Percentiles rank a stretch among this genome's conserved stretches.
Evolutionary conservation across 2,329 filamentous ascomycete genomes (phyloP).

Genomic region (Onygenales sp.): DNA sequence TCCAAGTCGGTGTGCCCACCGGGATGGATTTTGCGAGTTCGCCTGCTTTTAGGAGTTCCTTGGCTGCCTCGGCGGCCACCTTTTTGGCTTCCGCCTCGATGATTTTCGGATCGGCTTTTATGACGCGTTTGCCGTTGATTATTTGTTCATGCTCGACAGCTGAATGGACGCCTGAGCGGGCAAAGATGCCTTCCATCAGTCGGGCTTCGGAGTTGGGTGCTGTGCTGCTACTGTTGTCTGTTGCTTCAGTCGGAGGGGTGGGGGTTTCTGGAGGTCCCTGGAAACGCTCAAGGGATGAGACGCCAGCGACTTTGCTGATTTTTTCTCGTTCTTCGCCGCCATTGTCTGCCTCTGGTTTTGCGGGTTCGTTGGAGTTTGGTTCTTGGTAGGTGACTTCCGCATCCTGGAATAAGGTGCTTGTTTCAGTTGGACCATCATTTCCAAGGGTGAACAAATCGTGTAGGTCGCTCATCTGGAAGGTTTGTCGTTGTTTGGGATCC

Average conservation of each 20-base stretch:
- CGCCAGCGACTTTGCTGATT: constrained; percentile 47
- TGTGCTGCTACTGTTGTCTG: constrained; percentile 18
- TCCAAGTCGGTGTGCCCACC: constrained; percentile 88
- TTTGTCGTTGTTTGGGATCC: constrained; percentile 86
- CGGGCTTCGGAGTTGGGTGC: constrained; percentile 52
- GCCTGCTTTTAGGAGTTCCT: constrained; percentile 62
- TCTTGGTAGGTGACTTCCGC: constrained; percentile 62
- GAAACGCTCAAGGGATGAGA: constrained; percentile 58
- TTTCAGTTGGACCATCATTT: constrained; percentile 64
- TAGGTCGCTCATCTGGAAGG: constrained; percentile 79
- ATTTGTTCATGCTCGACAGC: constrained; percentile 90
- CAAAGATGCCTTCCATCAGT: constrained; percentile 82
- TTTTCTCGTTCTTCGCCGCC: constrained; percentile 30
- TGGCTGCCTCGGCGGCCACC: constrained; percentile 68
- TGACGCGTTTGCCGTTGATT: constrained; percentile 62
- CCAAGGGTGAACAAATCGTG: constrained; percentile 85
- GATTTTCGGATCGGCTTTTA: constrained; percentile 66
- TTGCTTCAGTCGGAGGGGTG: constrained; percentile 11
- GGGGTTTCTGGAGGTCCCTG: constrained; percentile 35
- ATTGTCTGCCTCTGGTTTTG: constrained; percentile 7
- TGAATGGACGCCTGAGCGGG: constrained; percentile 76
- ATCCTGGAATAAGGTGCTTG: constrained; percentile 77
- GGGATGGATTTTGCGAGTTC: constrained; percentile 64
- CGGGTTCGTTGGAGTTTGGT: constrained; percentile 16
- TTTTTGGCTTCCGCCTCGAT: constrained; percentile 73